A percentile compares a stretch with the other conserved stretches of the same genome.
phyloP scores from a whole-genome alignment of 2,329 filamentous ascomycete species.

The Aspergillus ochraceus region DNA sequence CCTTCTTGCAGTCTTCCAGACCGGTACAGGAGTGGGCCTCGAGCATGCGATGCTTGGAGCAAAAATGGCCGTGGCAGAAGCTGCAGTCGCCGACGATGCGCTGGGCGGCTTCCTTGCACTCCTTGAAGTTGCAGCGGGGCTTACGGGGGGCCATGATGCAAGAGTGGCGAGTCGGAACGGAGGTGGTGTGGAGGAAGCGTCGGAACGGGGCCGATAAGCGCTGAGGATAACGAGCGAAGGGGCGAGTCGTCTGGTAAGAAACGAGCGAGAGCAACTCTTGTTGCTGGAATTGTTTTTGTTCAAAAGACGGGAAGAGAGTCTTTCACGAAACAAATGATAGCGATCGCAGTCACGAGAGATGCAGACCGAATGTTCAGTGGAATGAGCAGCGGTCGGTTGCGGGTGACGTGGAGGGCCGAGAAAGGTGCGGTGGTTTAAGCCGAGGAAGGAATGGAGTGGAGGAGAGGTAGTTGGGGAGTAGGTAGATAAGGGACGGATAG shows the following conservation, averaged over 20 bases:
- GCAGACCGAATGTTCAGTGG: neutral
- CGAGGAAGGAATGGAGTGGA: neutral
- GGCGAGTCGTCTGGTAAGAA: slow-evolving; percentile 11
- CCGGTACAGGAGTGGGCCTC: slow-evolving; percentile 93
- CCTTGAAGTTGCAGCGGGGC: slow-evolving; percentile 79
- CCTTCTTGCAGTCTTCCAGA: slow-evolving; percentile 96
- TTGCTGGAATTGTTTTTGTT: neutral
- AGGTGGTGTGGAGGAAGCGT: slow-evolving; percentile 5
- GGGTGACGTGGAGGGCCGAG: neutral
- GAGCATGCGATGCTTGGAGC: slow-evolving; percentile 88
- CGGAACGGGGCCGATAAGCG: slow-evolving; percentile 15
- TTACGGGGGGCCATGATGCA: slow-evolving; percentile 52
- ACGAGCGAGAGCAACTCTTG: neutral
- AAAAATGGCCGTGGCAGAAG: slow-evolving; percentile 93
- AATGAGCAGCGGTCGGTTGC: slow-evolving; percentile 4
- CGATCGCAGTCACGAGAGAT: neutral
- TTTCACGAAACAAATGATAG: neutral
- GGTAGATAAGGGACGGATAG: neutral
- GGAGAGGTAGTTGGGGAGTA: neutral
- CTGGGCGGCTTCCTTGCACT: slow-evolving; percentile 84
- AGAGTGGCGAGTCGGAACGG: slow-evolving; percentile 9
- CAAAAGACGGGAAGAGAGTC: neutral
- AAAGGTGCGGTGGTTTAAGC: neutral
- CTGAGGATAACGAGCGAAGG: slow-evolving; percentile 4
- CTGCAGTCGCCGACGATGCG: slow-evolving; percentile 94